phyloP scores from a whole-genome alignment of 768 basidiomycete species.

The Tricholoma flavovirens region DNA sequence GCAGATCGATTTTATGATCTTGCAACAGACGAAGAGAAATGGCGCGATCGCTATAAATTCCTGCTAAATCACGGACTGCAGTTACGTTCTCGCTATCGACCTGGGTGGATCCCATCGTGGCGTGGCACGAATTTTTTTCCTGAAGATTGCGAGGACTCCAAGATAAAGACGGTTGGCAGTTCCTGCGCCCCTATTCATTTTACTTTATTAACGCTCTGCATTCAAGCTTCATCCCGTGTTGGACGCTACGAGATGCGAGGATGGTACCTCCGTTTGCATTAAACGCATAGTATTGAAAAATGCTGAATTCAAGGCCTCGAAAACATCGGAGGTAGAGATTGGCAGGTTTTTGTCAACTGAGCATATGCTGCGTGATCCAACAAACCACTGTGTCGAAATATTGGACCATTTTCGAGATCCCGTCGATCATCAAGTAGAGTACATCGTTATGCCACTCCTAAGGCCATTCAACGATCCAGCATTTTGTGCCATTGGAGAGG shows the following conservation, averaged over 20 bases:
- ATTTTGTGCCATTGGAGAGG: constrained; percentile 22
- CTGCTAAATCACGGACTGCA: constrained; percentile 20
- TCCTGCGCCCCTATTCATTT: background rate
- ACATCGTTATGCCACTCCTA: constrained; percentile 32
- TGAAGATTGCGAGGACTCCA: background rate
- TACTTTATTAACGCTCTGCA: too few relatives aligned
- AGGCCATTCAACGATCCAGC: constrained; percentile 31
- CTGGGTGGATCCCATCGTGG: constrained; percentile 26
- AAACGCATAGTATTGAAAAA: too few relatives aligned
- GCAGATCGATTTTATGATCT: background rate
- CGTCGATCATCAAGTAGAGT: constrained; percentile 5
- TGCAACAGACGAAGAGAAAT: background rate
- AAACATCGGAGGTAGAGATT: background rate
- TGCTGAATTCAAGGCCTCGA: too few relatives aligned
- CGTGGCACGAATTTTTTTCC: constrained; percentile 6
- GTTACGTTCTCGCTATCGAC: constrained; percentile 24
- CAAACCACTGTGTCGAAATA: constrained; percentile 11
- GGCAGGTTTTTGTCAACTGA: background rate
- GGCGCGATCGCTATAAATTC: constrained; percentile 21
- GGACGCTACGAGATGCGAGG: constrained; percentile 4
- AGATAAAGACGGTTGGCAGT: background rate
- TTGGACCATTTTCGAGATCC: constrained; percentile 20
- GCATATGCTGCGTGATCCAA: constrained; percentile 3
- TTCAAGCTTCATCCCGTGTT: constrained; percentile 6
- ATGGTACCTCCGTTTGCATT: background rate